Conservation (phyloP, 2,329 filamentous ascomycete species). For the Bipolaris cookei region DNA sequence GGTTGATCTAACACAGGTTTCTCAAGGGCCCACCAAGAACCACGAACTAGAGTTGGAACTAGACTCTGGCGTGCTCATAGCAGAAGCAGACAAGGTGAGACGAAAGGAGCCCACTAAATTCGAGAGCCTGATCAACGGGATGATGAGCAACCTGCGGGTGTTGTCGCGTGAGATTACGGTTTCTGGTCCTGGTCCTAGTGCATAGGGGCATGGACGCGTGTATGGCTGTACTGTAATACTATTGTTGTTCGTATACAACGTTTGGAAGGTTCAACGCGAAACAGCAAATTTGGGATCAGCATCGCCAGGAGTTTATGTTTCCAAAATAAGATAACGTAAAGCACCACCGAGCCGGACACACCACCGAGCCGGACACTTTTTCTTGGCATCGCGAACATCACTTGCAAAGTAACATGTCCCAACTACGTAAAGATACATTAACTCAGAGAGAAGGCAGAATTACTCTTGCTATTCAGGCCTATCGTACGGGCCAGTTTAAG, state of each 20-base stretch:
- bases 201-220: background rate
- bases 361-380: no score
- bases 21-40: slow-evolving; percentile 64
- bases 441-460: no score
- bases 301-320: slow-evolving; percentile 35
- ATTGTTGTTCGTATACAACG: slow-evolving; percentile 9
- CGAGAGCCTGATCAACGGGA: slow-evolving; percentile 71
- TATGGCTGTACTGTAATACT: slow-evolving; percentile 18
- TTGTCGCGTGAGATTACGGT: slow-evolving; percentile 46
- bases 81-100: slow-evolving; percentile 67
- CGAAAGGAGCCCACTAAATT: slow-evolving; percentile 57
- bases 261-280: background rate
- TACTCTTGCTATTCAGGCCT: no score
- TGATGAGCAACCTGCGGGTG: slow-evolving; percentile 69
- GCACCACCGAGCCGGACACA: no score
- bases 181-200: slow-evolving; percentile 2
- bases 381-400: no score
- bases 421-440: no score
- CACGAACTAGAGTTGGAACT: slow-evolving; percentile 85
- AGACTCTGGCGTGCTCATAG: slow-evolving; percentile 65
- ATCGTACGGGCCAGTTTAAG: no score
- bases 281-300: slow-evolving; percentile 4
- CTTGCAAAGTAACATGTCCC: no score
- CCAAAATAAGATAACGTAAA: slow-evolving; percentile 43
- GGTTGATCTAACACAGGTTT: slow-evolving; percentile 92